These are phyloP conservation scores for Phylloporus rhodoxanthus DNA, from an alignment of 768 basidiomycete genomes.

Conservation along the genomic window DNA sequence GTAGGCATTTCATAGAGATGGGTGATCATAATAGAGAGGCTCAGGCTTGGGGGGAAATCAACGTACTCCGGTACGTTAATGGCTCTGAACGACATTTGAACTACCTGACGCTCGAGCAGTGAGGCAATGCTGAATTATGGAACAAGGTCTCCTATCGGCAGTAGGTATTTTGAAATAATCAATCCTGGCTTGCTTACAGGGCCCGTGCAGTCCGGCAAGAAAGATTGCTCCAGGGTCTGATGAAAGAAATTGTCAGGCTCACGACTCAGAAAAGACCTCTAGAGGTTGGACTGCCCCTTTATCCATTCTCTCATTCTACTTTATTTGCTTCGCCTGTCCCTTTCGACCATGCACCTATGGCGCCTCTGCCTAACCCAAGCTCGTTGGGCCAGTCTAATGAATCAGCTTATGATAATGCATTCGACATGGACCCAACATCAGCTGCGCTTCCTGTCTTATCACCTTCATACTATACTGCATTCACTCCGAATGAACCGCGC, in stretches of 20 bases:
- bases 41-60: conserved; percentile 84
- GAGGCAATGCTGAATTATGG: conserved; percentile 84
- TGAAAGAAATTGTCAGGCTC: conserved; percentile 79
- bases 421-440: conserved; percentile 9
- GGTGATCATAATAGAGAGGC: conserved; percentile 71
- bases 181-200: conserved; percentile 3
- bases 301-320: conserved; percentile 70
- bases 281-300: conserved; percentile 73
- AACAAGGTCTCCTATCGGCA: conserved; percentile 71
- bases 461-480: conserved; percentile 3
- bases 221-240: conserved; percentile 71
- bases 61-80: conserved; percentile 58
- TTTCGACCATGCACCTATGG: conserved; percentile 25
- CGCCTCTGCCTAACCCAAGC: conserved; percentile 26
- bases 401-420: conserved; percentile 1
- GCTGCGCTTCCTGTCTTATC: background rate
- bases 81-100: background rate
- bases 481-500: conserved; percentile 6
- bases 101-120: conserved; percentile 33
- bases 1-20: conserved; percentile 79
- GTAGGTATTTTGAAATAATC: conserved; percentile 40
- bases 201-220: conserved; percentile 67
- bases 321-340: conserved; percentile 48
- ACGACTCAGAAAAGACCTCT: conserved; percentile 77
- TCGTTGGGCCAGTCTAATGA: conserved; percentile 7